Base-by-base conservation (phyloP, 176 grass and related monocot species). In the Musa beccarii region DNA sequence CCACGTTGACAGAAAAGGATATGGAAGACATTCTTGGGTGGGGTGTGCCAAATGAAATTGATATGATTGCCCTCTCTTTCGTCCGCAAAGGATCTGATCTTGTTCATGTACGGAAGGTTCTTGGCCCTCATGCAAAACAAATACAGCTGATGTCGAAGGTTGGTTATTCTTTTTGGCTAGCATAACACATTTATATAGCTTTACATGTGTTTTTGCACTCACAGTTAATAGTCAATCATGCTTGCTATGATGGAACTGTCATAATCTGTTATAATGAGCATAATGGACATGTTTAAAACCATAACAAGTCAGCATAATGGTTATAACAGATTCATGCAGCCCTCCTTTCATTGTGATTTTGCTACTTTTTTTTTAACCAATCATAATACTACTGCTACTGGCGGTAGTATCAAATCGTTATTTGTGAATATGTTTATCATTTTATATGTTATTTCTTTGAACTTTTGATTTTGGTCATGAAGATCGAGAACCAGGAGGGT, bases 131-230 rank as follows among this genome's bases (percentile, higher is more conserved):
- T 73, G 70, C 70, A 54, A 73, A 73, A 53, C 50, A 21, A 15
- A 73, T 73, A 73, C n/a, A 53, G 17, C 70, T 73, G 70, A 73
- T 73, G 70, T 73, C 70, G 8, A 73, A 73, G 70, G 70, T 73
- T 73, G 5, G 50, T 11, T 4, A 5, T 66, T 26, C 19, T 14
- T 67, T 66, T 10, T 67, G 24, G 24, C 26, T 13, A 24, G 11
- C 11, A 10, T 29, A 29, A 11, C 26, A 28, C 26, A 9, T 67
- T 34, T 67, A 10, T 13, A 34, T 26, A 28, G 22, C 9, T 26
- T 59, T 59, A 19, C 56, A 59, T 19, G 19, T 59, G 56, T 28
- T 15, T 59, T 59, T 59, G n/a, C 11, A 56, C 56, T 19, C 4
- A 3, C 28, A 2, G 5, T 26, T 10, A 10, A 10, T 66, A 24